phyloP scores from a whole-genome alignment of 768 basidiomycete species.

The Nevesoporus exiguus region DNA sequence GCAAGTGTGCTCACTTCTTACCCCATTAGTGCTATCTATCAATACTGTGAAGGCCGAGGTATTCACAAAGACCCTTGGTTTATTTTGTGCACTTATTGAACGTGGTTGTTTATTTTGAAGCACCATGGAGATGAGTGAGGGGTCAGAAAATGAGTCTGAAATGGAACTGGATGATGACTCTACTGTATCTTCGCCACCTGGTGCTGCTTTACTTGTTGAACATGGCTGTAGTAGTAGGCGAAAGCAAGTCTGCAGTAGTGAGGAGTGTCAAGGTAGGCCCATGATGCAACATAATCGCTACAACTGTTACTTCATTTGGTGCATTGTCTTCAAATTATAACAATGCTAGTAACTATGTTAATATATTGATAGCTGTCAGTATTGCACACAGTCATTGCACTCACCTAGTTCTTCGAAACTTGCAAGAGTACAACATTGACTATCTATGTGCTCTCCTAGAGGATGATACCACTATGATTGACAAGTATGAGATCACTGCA shows the following conservation, averaged over 20 bases:
- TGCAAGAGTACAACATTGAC: constrained; percentile 3
- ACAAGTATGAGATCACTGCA: neutral
- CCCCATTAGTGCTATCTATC: neutral
- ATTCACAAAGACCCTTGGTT: constrained; percentile 3
- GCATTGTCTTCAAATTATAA: too few species aligned
- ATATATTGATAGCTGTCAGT: neutral
- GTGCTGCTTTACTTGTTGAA: neutral
- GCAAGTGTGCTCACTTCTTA: neutral
- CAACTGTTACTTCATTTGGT: neutral
- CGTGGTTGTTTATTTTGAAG: constrained; percentile 1
- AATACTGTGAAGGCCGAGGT: neutral
- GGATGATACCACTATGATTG: neutral
- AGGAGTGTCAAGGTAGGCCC: neutral
- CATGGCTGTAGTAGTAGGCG: neutral
- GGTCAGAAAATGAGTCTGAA: neutral
- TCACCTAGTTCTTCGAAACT: constrained; percentile 1
- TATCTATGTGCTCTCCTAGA: neutral
- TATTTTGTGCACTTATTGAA: constrained; percentile 1
- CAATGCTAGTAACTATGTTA: too few species aligned
- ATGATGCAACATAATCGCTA: neutral
- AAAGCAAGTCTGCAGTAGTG: neutral
- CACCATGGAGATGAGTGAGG: neutral
- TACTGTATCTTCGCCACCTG: neutral
- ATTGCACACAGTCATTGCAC: too few species aligned
- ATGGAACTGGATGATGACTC: too few species aligned